A percentile compares a stretch with the other conserved stretches of the same genome.
Evolutionary conservation across 2,329 filamentous ascomycete species (phyloP).

Genomic region (Tolypocladium tundrense): DNA sequence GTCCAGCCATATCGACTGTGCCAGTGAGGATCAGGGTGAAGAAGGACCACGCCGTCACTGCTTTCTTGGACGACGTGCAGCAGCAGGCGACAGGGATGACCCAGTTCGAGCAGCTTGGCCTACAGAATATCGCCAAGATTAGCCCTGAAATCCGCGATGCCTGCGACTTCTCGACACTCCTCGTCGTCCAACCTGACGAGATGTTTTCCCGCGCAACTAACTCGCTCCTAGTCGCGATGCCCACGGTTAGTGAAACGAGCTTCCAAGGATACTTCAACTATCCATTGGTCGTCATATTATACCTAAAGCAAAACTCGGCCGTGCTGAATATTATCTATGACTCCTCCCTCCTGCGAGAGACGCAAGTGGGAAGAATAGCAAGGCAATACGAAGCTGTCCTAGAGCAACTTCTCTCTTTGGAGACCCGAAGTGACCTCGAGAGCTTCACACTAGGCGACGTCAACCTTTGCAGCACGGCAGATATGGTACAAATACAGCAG

Average conservation of each 20-base stretch:
- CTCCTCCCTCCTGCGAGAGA: too few relatives aligned
- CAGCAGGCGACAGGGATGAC: constrained; percentile 8
- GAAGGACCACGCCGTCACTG: constrained; percentile 10
- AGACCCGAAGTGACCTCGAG: too few relatives aligned
- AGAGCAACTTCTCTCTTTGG: too few relatives aligned
- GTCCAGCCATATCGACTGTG: constrained; percentile 28
- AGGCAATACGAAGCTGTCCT: too few relatives aligned
- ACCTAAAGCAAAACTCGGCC: too few relatives aligned
- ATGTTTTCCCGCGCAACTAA: neutral
- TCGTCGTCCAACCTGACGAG: constrained; percentile 14
- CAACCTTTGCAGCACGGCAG: too few relatives aligned
- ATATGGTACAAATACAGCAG: too few relatives aligned
- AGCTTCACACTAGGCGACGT: too few relatives aligned
- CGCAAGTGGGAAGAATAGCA: too few relatives aligned
- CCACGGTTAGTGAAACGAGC: neutral
- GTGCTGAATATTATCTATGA: too few relatives aligned
- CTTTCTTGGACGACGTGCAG: constrained; percentile 6
- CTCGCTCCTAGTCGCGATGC: neutral
- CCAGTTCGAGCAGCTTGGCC: constrained; percentile 6
- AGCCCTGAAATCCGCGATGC: constrained; percentile 4
- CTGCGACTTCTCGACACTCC: constrained; percentile 16
- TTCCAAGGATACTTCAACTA: neutral
- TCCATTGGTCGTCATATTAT: neutral
- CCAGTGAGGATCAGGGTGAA: constrained; percentile 26
- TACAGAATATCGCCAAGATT: constrained; percentile 9